Conservation (phyloP, 2,329 filamentous ascomycete species). For the Colletotrichum eleusines region DNA sequence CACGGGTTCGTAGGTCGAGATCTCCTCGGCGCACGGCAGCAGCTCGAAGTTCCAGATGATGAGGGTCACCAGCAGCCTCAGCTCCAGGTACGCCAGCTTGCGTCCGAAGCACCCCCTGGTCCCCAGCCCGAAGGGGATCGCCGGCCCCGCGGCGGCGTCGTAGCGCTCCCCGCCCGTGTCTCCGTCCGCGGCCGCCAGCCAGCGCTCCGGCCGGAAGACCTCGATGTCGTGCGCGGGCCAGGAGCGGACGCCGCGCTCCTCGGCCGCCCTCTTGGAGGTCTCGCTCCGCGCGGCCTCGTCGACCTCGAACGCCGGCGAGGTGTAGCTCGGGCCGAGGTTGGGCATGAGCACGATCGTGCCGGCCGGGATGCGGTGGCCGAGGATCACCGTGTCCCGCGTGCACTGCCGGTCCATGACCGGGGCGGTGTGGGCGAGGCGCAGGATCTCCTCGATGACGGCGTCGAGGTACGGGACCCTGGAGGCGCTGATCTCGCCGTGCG, state of each 20-base stretch:
- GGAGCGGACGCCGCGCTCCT: slow-evolving; percentile 2
- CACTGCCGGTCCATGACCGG: slow-evolving; percentile 48
- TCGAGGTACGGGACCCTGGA: slow-evolving; percentile 51
- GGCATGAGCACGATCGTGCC: slow-evolving; percentile 50
- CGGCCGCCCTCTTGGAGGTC: slow-evolving; percentile 42
- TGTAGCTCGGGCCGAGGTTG: slow-evolving; percentile 47
- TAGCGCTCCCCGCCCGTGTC: neutral
- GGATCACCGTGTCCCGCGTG: slow-evolving; percentile 49
- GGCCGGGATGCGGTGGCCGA: slow-evolving; percentile 50
- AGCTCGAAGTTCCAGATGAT: slow-evolving; percentile 1
- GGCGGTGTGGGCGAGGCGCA: slow-evolving; percentile 48
- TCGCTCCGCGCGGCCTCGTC: slow-evolving; percentile 46
- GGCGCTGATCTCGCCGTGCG: slow-evolving; percentile 40
- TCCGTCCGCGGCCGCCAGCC: neutral
- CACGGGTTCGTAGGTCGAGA: neutral
- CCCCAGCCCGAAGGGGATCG: neutral
- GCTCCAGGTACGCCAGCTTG: neutral
- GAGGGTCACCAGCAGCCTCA: neutral
- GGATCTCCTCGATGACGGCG: slow-evolving; percentile 52
- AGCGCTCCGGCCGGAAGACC: slow-evolving; percentile 21
- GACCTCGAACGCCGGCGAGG: slow-evolving; percentile 45
- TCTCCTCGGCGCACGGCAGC: neutral
- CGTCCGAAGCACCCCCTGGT: neutral
- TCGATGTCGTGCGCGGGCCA: slow-evolving; percentile 1
- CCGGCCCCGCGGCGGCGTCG: neutral